Percentiles rank a stretch among this genome's conserved stretches.
Evolutionary conservation across 116 monocot genomes (phyloP).

Genomic region (Thalassia testudinum): DNA sequence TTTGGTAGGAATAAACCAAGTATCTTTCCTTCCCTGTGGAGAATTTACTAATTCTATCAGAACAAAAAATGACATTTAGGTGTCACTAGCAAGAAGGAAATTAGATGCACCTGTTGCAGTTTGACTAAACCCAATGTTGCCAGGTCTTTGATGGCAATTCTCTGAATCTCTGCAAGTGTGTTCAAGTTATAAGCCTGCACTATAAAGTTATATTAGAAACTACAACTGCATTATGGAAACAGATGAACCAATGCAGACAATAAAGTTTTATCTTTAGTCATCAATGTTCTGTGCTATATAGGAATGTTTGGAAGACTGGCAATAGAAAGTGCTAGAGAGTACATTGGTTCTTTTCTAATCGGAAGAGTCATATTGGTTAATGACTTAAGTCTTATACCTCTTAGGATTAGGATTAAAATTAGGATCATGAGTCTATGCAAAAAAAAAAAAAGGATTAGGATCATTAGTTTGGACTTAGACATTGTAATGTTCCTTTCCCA

Average conservation of each 20-base stretch:
- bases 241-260: no score
- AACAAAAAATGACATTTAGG: conserved; percentile 1
- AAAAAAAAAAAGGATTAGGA: background rate
- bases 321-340: no score
- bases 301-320: no score
- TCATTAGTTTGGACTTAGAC: background rate
- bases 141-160: conserved; percentile 72
- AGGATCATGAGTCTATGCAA: no score
- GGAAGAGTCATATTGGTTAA: no score
- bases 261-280: no score
- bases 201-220: no score
- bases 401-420: no score
- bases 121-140: conserved; percentile 81
- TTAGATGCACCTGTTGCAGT: conserved; percentile 54
- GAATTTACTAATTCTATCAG: background rate
- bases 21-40: conserved; percentile 81
- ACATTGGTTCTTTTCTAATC: no score
- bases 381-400: no score
- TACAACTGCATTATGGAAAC: no score
- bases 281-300: no score
- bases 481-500: background rate
- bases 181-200: conserved; percentile 75
- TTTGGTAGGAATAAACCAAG: conserved; percentile 94
- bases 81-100: background rate
- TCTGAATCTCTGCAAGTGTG: conserved; percentile 75